Base-by-base conservation (phyloP, 2,329 filamentous ascomycete species). In the Ascochyta clinopodiicola region DNA sequence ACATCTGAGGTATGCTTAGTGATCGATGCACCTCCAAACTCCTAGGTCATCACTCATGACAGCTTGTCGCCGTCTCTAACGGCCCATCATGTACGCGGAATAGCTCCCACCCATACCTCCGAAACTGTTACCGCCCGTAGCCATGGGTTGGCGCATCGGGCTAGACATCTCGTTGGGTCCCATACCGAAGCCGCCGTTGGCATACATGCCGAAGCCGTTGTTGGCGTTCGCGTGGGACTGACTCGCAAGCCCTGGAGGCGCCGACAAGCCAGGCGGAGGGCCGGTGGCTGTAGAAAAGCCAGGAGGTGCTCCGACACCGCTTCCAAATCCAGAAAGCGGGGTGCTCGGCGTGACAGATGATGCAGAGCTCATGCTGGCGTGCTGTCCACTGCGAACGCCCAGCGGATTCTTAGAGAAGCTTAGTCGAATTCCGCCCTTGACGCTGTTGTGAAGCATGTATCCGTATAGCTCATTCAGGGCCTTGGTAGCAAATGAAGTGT, bases 351-450 rank as follows among this genome's bases (percentile, higher is more conserved):
- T 78, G 58, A 85, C 77, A 9, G 79, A 75, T 36, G 80, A 80
- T n/a, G 79, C 71, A 19, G 81, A 76, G 35, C 78, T 81, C 74
- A 83, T 80, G 56, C 78, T 82, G 46, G 79, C 80, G 32, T 80
- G 81, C 69, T 93, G 91, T 24, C 86, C 87, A 1, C 90, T 92
- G 40, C 95, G 89, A 25, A 98, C 94, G 21, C 95, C 95, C 1
- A 98, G 83, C 0, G 95, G 95, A 67, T 98, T 98, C 80, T 98
- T 98, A 27, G 94, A 97, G 76, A 97, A 99, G 76, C 92, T 96
- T 51, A 99, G 82, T 22, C 95, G 88, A 68, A 99, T 97, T 31
- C 95, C 95, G 6, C 94, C 94, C 74, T 96, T 97, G 70, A 92
- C 85, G 69, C 92, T 96, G 77, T 96, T 97, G 72, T 93, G 92